Percentiles rank a stretch among this genome's conserved stretches.
Conservation (phyloP, 148 eudicot species). For the Rhododendron molle region DNA sequence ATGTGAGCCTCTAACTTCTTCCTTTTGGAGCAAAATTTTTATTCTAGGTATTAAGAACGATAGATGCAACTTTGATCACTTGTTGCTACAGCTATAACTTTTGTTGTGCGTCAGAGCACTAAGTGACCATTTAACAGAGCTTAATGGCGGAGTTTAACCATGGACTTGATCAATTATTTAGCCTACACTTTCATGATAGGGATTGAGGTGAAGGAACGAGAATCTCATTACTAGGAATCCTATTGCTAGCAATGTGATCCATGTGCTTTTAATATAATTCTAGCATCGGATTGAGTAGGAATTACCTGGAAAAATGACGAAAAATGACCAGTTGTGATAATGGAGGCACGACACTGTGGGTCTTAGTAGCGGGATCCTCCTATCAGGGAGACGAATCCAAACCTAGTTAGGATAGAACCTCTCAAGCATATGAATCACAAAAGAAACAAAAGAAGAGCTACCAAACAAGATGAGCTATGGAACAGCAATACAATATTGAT, state of each 20-base stretch:
- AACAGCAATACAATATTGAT: too few species aligned
- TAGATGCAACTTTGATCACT: not conserved
- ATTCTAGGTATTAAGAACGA: not conserved
- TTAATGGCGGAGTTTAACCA: not conserved
- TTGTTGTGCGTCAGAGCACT: not conserved
- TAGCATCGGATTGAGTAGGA: not conserved
- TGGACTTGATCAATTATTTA: not conserved
- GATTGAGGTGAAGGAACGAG: not conserved
- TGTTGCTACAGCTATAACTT: not conserved
- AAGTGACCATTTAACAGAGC: not conserved
- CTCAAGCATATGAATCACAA: too few species aligned
- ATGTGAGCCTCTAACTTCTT: slow-evolving; percentile 41
- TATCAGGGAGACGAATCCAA: too few species aligned
- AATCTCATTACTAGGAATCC: not conserved
- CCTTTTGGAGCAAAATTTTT: not conserved
- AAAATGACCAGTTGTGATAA: not conserved
- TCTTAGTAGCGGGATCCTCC: too few species aligned
- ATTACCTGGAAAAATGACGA: not conserved
- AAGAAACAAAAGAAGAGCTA: too few species aligned
- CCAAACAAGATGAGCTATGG: too few species aligned
- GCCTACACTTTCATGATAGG: not conserved
- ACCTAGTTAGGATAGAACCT: too few species aligned
- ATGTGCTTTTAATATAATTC: not conserved
- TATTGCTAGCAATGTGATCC: not conserved
- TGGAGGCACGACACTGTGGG: too few species aligned